Conservation (phyloP, 139 green algal genomes). For the Ettlia oleoabundans region DNA sequence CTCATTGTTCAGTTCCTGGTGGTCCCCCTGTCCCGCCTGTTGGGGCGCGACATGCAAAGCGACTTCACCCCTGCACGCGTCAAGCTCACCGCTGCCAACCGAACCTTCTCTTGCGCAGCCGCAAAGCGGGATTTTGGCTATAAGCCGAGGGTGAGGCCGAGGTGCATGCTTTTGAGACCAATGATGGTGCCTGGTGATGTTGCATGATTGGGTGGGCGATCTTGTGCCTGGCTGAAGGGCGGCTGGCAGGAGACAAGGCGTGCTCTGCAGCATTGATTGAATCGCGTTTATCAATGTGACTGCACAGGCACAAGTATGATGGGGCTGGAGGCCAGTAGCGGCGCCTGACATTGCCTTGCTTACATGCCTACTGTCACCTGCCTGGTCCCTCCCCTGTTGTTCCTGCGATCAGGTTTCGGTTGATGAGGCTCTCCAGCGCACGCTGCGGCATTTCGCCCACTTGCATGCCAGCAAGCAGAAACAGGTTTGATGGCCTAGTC, state of each 20-base stretch:
- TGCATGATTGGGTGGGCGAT: no score
- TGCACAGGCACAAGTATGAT: no score
- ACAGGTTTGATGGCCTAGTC: background rate
- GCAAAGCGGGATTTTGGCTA: conserved; percentile 73
- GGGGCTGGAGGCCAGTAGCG: no score
- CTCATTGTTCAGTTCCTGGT: conserved; percentile 79
- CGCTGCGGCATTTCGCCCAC: conserved; percentile 63
- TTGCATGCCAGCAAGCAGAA: conserved; percentile 43
- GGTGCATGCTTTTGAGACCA: background rate
- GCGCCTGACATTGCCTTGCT: no score
- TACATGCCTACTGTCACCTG: no score
- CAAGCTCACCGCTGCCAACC: conserved; percentile 60
- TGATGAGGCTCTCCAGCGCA: conserved; percentile 65
- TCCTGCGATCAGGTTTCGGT: conserved; percentile 39
- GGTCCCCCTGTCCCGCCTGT: conserved; percentile 54
- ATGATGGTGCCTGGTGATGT: background rate
- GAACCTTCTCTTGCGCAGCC: conserved; percentile 57
- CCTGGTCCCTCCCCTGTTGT: no score
- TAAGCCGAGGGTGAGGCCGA: conserved; percentile 37
- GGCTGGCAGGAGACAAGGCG: no score
- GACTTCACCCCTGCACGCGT: conserved; percentile 52
- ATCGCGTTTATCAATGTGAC: no score
- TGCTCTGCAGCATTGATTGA: no score
- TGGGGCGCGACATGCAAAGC: conserved; percentile 52
- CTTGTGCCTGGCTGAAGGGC: no score